Evolutionary conservation across 345 rosid species (phyloP).

Genomic region (Salix brachista): DNA sequence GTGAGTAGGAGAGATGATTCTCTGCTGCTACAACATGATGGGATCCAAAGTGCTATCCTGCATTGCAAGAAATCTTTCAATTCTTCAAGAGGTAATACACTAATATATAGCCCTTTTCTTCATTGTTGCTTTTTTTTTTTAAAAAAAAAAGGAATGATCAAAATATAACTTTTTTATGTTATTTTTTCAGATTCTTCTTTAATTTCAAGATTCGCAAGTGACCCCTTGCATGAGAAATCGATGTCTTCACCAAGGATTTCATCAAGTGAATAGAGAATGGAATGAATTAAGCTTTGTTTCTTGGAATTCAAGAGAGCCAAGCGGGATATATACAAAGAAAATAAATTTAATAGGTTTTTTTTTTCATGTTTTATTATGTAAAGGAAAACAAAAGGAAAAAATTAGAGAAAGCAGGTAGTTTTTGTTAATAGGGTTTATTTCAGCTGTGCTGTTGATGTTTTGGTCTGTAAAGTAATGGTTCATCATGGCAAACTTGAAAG

Average conservation of each 20-base stretch:
- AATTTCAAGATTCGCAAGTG: conserved; percentile 16
- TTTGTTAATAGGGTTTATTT: neutral
- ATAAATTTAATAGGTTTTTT: neutral
- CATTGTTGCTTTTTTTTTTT: neutral
- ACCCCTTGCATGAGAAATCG: neutral
- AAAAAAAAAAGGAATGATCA: neutral
- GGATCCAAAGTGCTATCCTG: conserved; percentile 31
- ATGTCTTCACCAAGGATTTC: conserved; percentile 17
- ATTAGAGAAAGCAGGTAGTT: neutral
- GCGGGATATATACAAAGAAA: conserved; percentile 6
- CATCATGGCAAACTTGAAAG: conserved; percentile 10
- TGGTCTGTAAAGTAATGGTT: neutral
- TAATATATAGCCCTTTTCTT: neutral
- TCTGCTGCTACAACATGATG: conserved; percentile 22
- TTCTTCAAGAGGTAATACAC: conserved; percentile 19
- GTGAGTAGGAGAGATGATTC: conserved; percentile 22
- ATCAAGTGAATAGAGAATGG: neutral
- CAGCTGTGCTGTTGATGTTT: neutral
- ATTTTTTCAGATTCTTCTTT: conserved; percentile 18
- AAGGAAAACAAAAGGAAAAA: neutral
- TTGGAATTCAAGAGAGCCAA: neutral
- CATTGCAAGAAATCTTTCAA: conserved; percentile 34
- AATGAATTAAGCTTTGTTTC: neutral
- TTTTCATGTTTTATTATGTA: neutral
- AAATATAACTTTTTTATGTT: neutral